These are phyloP conservation scores for Eucalyptus curtisii DNA, from an alignment of 345 rosid genomes.

Conservation along the genomic window DNA sequence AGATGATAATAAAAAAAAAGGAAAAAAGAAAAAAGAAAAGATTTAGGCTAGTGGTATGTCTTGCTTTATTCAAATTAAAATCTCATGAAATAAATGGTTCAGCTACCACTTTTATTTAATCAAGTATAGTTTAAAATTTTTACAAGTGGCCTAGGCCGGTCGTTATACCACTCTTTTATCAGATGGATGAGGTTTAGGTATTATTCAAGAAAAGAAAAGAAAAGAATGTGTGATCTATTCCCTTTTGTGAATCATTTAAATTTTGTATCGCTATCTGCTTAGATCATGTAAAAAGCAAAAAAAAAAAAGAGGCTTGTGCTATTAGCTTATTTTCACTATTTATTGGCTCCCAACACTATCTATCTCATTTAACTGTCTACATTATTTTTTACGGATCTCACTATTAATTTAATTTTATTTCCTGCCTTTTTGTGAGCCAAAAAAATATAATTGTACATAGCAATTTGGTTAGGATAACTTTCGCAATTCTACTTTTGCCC, in stretches of 20 bases:
- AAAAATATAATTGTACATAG: no score
- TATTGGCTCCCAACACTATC: background rate
- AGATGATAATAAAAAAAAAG: background rate
- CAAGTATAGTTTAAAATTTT: background rate
- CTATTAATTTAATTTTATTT: background rate
- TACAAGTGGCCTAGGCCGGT: background rate
- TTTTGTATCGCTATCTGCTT: background rate
- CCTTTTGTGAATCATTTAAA: background rate
- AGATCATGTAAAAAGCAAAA: background rate
- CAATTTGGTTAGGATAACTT: background rate
- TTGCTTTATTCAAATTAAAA: background rate
- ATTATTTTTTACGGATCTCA: rapidly evolving
- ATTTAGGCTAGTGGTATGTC: background rate
- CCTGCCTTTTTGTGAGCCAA: background rate
- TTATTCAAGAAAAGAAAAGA: background rate
- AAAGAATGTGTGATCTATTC: background rate
- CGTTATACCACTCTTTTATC: background rate
- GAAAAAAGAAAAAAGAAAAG: background rate
- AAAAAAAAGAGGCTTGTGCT: background rate
- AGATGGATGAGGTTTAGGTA: background rate
- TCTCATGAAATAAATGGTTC: background rate
- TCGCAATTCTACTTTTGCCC: background rate
- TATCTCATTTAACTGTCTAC: background rate
- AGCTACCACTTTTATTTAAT: background rate
- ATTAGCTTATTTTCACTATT: no score